These are phyloP conservation scores for Trichoderma aggressivum DNA, from an alignment of 2,329 filamentous ascomycete genomes.

Conservation along the genomic window DNA sequence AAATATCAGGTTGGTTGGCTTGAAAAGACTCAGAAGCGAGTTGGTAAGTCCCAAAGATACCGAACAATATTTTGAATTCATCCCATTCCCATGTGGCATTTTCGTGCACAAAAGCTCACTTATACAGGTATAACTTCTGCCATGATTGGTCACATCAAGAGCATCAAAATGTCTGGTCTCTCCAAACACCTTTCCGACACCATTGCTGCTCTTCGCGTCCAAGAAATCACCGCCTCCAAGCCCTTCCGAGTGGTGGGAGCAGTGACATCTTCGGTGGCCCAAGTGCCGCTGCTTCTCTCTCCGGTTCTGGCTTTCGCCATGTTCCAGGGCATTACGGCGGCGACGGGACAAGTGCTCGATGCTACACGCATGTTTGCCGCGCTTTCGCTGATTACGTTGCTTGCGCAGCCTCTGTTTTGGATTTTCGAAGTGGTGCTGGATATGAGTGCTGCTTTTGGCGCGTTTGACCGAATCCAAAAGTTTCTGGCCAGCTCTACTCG, in stretches of 20 bases:
- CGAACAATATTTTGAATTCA: neutral
- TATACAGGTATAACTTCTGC: slow-evolving; percentile 29
- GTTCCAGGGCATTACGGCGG: slow-evolving; percentile 31
- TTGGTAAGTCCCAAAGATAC: slow-evolving; percentile 23
- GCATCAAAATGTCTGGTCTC: slow-evolving; percentile 41
- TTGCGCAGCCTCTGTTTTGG: slow-evolving; percentile 37
- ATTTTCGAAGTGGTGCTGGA: slow-evolving; percentile 39
- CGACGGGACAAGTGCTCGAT: slow-evolving; percentile 30
- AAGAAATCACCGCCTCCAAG: slow-evolving; percentile 31
- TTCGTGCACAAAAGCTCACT: neutral
- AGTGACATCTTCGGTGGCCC: slow-evolving; percentile 36
- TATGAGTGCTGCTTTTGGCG: slow-evolving; percentile 37
- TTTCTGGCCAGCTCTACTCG: slow-evolving; percentile 32
- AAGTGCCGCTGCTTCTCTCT: slow-evolving; percentile 33
- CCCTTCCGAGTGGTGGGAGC: slow-evolving; percentile 35
- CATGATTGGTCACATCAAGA: slow-evolving; percentile 41
- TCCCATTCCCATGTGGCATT: neutral
- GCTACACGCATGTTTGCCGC: slow-evolving; percentile 40
- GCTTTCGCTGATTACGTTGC: slow-evolving; percentile 39
- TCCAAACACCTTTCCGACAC: slow-evolving; percentile 30
- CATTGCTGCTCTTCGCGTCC: slow-evolving; percentile 31
- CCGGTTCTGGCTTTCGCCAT: slow-evolving; percentile 40
- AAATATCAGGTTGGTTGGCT: slow-evolving; percentile 28
- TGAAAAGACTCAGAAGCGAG: slow-evolving; percentile 23
- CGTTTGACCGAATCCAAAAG: slow-evolving; percentile 39